These are phyloP conservation scores for Vitis riparia DNA, from an alignment of 164 flowering plant species.

Conservation along the genomic window DNA sequence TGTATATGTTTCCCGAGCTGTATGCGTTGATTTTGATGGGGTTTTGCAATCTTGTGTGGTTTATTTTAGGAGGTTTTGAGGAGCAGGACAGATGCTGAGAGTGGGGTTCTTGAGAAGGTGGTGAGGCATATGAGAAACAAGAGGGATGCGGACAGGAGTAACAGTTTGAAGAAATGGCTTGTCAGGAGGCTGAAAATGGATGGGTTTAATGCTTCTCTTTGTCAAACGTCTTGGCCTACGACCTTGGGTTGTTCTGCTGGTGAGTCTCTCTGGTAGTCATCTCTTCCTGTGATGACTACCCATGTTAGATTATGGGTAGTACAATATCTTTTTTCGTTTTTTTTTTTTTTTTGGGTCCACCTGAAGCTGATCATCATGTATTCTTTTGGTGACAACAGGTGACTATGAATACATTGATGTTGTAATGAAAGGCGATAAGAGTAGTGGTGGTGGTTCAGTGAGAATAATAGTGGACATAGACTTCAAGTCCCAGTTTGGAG, in stretches of 20 bases:
- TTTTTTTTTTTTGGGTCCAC: too few species aligned
- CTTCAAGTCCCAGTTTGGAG: slow-evolving; percentile 64
- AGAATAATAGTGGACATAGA: slow-evolving; percentile 63
- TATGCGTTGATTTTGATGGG: not conserved
- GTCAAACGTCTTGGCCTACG: slow-evolving; percentile 47
- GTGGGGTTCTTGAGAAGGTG: slow-evolving; percentile 31
- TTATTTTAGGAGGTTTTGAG: slow-evolving; percentile 40
- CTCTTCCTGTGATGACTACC: not conserved
- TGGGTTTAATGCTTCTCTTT: slow-evolving; percentile 45
- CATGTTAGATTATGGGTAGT: too few species aligned
- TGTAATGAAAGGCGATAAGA: slow-evolving; percentile 7
- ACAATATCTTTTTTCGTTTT: too few species aligned
- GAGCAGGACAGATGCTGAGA: slow-evolving; percentile 27
- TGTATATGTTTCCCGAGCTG: not conserved
- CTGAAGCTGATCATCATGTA: too few species aligned
- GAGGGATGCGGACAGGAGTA: slow-evolving; percentile 19
- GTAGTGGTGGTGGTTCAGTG: slow-evolving; percentile 9
- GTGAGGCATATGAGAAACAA: slow-evolving; percentile 28
- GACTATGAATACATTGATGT: slow-evolving; percentile 65
- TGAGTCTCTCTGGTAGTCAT: slow-evolving; percentile 9
- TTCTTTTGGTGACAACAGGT: slow-evolving; percentile 24
- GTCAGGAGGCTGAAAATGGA: slow-evolving; percentile 35
- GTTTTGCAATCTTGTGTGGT: not conserved
- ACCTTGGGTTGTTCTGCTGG: slow-evolving; percentile 39
- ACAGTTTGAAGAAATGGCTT: slow-evolving; percentile 36